These are phyloP conservation scores for Chrysoporthe puriensis DNA, from an alignment of 2,329 filamentous ascomycete genomes.

Conservation along the genomic window DNA sequence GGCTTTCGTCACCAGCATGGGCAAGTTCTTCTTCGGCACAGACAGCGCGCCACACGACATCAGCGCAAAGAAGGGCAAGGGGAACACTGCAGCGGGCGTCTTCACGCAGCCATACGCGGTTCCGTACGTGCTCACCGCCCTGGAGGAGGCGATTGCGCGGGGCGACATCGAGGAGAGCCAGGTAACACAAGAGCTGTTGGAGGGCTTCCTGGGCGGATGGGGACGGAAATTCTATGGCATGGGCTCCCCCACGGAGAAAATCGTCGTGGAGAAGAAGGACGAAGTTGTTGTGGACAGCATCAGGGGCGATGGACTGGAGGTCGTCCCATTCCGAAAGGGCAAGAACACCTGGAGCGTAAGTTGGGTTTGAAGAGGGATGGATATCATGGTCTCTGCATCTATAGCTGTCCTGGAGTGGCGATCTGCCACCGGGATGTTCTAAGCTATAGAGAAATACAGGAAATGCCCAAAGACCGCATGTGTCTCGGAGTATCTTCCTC, in stretches of 20 bases:
- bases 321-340: constrained; percentile 68
- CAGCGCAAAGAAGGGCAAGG: constrained; percentile 59
- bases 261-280: constrained; percentile 60
- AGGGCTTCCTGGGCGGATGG: constrained; percentile 56
- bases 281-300: constrained; percentile 59
- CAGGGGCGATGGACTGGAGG: constrained; percentile 58
- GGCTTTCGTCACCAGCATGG: constrained; percentile 60
- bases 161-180: constrained; percentile 55
- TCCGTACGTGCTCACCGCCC: constrained; percentile 55
- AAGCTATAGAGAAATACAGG: constrained; percentile 23
- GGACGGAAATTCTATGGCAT: constrained; percentile 59
- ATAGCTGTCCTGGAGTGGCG: constrained; percentile 13
- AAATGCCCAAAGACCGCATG: constrained; percentile 1
- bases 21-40: constrained; percentile 74
- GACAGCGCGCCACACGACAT: constrained; percentile 71
- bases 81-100: constrained; percentile 70
- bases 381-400: constrained; percentile 11
- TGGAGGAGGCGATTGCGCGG: constrained; percentile 64
- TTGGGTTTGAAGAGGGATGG: constrained; percentile 17
- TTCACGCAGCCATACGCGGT: constrained; percentile 77
- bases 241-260: constrained; percentile 56
- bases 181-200: constrained; percentile 58
- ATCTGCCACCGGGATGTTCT: background rate
- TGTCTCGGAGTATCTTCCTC: background rate
- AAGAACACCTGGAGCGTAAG: constrained; percentile 60